Base-by-base conservation (phyloP, 768 basidiomycete genomes). In the Thelephora aurantiotincta region DNA sequence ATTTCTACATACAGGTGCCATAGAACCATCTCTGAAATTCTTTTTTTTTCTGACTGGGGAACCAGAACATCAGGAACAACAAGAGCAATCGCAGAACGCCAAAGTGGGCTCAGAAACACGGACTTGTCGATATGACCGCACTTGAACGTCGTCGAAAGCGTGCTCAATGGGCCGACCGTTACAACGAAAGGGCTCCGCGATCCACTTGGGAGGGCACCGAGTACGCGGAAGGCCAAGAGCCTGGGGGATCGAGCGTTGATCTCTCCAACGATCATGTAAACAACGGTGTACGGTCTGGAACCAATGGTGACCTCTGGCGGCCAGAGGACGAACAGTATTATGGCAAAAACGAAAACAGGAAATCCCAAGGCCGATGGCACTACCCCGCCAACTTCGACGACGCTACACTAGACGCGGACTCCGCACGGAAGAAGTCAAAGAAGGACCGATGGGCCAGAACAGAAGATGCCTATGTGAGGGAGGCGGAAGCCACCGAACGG, bases 51-150 rank as follows among this genome's bases (percentile, higher is more conserved):
- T 41, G 38, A 41, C 38, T 4, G 22, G 7, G 14, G 11, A 16
- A 41, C 47, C 60, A 97, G 81, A 96, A 96, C 64, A 80, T 97
- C 54, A 73, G 93, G 48, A 97, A 96, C 68, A 97, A 97, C 71
- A 89, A 93, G 71, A 93, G 78, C 56, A 76, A 86, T 60, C 71
- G 74, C 12, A 80, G 93, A 38, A 96, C 93, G n/a, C 93, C 93
- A 16, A 93, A 96, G 64, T 97, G 93, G 93, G 83, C 82, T 0
- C 71, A 86, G 63, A 76, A 82, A 52, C 89, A 89, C 62, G 93
- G 93, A 35, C 83, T 97, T 41, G 78, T 97, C 52, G 79, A 91
- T 61, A 80, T 77, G 19, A 69, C 79, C 33, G 79, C 82, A 54
- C 80, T 86, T 59, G 72, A 76, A 55, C 83, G 91, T 58, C 80